These are phyloP conservation scores for Cutaneotrichosporon sp. DNA, from an alignment of 1,284 basidiomycete species.

Conservation along the genomic window DNA sequence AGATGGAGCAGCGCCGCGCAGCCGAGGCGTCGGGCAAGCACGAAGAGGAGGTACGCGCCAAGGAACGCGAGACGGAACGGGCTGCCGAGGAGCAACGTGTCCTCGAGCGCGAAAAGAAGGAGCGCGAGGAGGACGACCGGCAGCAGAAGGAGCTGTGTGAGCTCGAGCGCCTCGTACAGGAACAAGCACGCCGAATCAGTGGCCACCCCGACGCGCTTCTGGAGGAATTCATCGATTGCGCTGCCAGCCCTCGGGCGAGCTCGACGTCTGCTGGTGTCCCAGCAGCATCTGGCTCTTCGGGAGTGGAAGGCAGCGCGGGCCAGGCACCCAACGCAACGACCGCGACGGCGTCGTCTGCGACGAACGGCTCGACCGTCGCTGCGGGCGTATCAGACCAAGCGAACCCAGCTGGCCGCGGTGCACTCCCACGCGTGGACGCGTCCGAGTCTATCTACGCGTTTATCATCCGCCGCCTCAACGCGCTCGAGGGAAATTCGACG, in stretches of 20 bases:
- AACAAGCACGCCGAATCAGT: conserved; percentile 25
- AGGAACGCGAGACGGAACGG: conserved; percentile 24
- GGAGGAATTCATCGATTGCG: conserved; percentile 7
- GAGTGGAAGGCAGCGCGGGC: background rate
- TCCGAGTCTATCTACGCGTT: conserved; percentile 96
- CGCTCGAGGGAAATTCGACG: conserved; percentile 82
- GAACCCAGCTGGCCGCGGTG: background rate
- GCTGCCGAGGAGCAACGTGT: conserved; percentile 31
- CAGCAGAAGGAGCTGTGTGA: conserved; percentile 35
- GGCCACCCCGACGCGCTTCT: conserved; percentile 10
- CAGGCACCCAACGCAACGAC: conserved; percentile 8
- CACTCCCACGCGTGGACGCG: conserved; percentile 46
- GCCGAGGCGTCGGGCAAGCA: conserved; percentile 22
- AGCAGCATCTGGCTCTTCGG: background rate
- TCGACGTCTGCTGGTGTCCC: background rate
- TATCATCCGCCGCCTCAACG: conserved; percentile 86
- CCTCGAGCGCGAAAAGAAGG: conserved; percentile 14
- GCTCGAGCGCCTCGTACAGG: conserved; percentile 35
- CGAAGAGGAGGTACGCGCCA: conserved; percentile 27
- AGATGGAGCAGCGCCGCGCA: conserved; percentile 62
- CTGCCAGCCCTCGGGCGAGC: background rate
- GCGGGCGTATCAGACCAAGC: background rate
- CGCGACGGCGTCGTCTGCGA: background rate
- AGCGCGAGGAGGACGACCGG: conserved; percentile 24
- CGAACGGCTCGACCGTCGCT: background rate